Base-by-base conservation (phyloP, 2,329 filamentous ascomycete genomes). In the Periglandula ipomoeae region DNA sequence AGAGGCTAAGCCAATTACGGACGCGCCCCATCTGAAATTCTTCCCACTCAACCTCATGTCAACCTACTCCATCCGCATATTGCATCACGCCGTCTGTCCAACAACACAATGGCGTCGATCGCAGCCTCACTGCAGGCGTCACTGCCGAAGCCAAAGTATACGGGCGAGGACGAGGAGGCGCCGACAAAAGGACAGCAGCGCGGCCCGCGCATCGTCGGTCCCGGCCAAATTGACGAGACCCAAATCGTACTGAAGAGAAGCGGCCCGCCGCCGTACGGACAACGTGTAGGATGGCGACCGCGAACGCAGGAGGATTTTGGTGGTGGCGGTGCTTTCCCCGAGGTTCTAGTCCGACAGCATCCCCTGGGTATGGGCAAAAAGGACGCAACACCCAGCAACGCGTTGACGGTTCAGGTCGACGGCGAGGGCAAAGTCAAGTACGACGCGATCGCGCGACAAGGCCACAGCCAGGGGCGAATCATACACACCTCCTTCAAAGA, bases 401-500 rank as follows among this genome's bases (percentile, higher is more conserved):
- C 93, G 48, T 77, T 98, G 43, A 85, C 89, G n/a, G 77, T 97
- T 27, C 87, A 95, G 64, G 89, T 97, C 32, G 89, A 97, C 62
- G 81, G 77, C 0, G 85, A 95, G 56, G 93, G 93, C 40, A 95
- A 94, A 63, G 87, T 96, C 54, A 94, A 95, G 68, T 98, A 96
- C 71, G 89, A 95, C 65, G 89, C 90, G 47, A 95, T 98, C 61
- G 91, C 91, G 46, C 79, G 85, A 59, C 86, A 91, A 61, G 93
- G 93, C 13, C 93, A 98, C 65, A 77, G 77, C 62, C 88, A 89
- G 19, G 82, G 81, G 52, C 79, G 90, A 44, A 87, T 96, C 55
- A 84, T 98, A 10, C 93, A 98, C 66, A 84, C 93, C 19, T 95
- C 87, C 8, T 98, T 98, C 73, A 96, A 95, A 65, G 93, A 97